Base-by-base conservation (phyloP, 345 rosid species). In the Lepidium sativum region DNA sequence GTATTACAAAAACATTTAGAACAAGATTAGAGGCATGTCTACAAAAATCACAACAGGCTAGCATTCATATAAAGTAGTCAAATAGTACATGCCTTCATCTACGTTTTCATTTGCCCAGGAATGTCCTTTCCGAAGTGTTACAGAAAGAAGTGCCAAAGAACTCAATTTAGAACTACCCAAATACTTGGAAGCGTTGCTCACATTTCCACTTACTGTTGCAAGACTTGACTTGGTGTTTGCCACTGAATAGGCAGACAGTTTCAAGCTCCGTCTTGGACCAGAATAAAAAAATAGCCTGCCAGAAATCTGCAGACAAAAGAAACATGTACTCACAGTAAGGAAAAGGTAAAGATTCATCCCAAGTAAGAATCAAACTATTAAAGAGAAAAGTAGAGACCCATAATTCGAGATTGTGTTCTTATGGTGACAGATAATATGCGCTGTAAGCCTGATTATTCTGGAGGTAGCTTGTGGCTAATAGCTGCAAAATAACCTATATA, bases 251-350 rank as follows among this genome's bases (percentile, higher is more conserved):
- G 78, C 82, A 73, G 91, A 81, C 43, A 90, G 91, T 70, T 95
- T 86, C 14, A 87, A 81, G 78, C 91, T 85, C 74, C 96, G 75
- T 44, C 95, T 81, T 38, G 96, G 89, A 68, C 91, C 92, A 78
- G 96, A 89, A 84, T 94, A 97, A 68, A 95, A 80, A 78, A 94
- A 94, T 66, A 94, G 72, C 76, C 99, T 86, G 68, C 99, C 97
- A 54, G 99, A 94, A 56, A 90, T 90, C 99, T 90, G 74, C 70
- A 77, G 69, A 50, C 6, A 37, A 43, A 76, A 27, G n/a, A 72
- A 20, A 47, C 49, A 61, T 42, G 56, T 9, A 47, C 55, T 60
- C 54, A 55, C 27, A 51, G 45, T 56, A 40, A 49, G 68, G 44
- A 77, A 49, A 37, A 13, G 17, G 33, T 55, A 37, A 16, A 37